Percentiles rank a stretch among this genome's conserved stretches.
phyloP scores from a whole-genome alignment of 2,329 filamentous ascomycete genomes.

The Elsinoe batatas region DNA sequence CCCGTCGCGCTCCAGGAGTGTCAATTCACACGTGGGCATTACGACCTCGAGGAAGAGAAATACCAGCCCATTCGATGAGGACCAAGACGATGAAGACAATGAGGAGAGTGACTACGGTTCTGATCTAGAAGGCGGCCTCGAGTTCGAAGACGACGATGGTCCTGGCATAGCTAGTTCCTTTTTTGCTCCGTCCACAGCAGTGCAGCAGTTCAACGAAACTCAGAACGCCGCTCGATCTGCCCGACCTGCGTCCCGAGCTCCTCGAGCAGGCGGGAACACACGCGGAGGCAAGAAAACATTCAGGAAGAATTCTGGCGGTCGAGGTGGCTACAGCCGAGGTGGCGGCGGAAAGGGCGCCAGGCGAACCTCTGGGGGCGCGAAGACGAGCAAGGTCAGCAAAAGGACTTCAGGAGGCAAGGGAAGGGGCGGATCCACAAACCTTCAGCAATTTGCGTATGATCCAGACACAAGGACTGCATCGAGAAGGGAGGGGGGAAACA shows the following conservation, averaged over 20 bases:
- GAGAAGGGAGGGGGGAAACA: not conserved
- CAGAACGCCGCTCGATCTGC: not conserved
- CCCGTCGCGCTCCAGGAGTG: too few relatives aligned
- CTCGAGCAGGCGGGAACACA: not conserved
- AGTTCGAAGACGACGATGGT: conserved; percentile 28
- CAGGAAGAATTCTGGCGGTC: not conserved
- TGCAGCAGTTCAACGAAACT: conserved; percentile 22
- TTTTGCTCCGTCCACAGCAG: conserved; percentile 20
- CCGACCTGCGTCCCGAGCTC: not conserved
- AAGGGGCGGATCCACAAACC: not conserved
- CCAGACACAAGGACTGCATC: conserved; percentile 5
- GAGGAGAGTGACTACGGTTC: conserved; percentile 37
- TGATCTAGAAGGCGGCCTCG: conserved; percentile 21
- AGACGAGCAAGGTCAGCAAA: not conserved
- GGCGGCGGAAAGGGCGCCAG: not conserved
- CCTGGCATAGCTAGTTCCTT: conserved; percentile 20
- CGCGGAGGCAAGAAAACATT: conserved; percentile 4
- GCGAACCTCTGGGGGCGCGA: conserved; percentile 1
- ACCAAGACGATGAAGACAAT: conserved; percentile 27
- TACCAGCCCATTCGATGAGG: conserved; percentile 12
- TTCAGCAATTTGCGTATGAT: conserved; percentile 5
- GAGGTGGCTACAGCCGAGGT: not conserved
- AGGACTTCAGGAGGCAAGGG: not conserved
- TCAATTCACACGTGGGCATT: too few relatives aligned
- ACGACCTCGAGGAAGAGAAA: not conserved